phyloP scores from a whole-genome alignment of 305 asterid genomes.

The Ilex paraguariensis region DNA sequence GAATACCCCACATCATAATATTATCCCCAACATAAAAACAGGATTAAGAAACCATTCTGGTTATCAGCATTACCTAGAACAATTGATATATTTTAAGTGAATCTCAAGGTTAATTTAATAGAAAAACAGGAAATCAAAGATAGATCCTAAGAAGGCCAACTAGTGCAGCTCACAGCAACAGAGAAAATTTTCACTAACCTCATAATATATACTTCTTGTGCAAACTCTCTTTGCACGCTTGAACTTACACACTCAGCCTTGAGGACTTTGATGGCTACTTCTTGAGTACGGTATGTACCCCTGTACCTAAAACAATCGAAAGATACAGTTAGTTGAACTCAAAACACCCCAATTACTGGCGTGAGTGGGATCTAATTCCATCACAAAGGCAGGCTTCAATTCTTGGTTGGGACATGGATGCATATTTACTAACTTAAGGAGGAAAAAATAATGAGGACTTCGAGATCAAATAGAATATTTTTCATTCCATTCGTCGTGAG shows the following conservation, averaged over 20 bases:
- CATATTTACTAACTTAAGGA: background rate
- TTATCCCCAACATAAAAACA: no score
- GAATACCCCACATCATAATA: no score
- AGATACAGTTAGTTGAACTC: background rate
- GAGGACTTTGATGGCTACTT: constrained; percentile 49
- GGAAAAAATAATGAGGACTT: background rate
- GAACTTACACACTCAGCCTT: constrained; percentile 38
- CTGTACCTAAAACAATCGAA: constrained; percentile 23
- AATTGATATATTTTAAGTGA: no score
- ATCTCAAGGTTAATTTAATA: no score
- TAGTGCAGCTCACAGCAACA: background rate
- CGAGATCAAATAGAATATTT: no score
- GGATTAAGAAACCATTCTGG: no score
- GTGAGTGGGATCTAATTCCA: background rate
- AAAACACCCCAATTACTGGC: constrained; percentile 3
- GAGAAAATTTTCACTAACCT: constrained; percentile 21
- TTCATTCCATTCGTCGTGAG: background rate
- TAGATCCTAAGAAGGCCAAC: no score
- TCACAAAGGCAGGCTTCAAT: background rate
- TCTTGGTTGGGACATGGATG: background rate
- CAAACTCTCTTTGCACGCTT: constrained; percentile 45
- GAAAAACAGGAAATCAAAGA: no score
- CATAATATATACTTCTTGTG: constrained; percentile 49
- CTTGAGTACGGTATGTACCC: constrained; percentile 39
- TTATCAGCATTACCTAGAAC: no score